Conservation (phyloP, 306 rosid species). For the Vicia faba region DNA sequence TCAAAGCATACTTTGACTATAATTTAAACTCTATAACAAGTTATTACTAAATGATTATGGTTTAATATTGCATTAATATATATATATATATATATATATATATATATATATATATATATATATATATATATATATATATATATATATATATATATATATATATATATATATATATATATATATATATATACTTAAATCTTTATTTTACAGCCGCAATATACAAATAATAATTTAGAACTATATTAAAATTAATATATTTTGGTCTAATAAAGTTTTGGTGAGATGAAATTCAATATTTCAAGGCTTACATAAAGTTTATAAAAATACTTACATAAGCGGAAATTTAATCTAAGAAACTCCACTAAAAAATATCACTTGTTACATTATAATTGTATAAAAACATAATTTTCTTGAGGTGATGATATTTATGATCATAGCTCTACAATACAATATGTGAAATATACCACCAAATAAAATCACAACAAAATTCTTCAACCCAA, state of each 20-base stretch:
- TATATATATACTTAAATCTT: neutral
- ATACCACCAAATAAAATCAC: constrained; percentile 15
- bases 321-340: too few relatives aligned
- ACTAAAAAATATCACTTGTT: too few relatives aligned
- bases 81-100: neutral
- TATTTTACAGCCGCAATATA: neutral
- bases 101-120: neutral
- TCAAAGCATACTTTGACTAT: constrained; percentile 1
- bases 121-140: neutral
- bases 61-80: neutral
- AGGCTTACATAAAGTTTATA: too few relatives aligned
- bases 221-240: neutral
- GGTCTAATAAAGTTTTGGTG: too few relatives aligned
- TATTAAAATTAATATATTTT: neutral
- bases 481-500: constrained; percentile 4
- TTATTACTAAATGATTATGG: neutral
- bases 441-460: constrained; percentile 10
- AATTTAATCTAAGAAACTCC: too few relatives aligned
- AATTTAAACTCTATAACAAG: neutral
- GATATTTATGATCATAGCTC: neutral
- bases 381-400: neutral
- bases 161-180: neutral
- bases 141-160: neutral
- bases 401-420: neutral
- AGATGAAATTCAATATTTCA: too few relatives aligned